Evolutionary conservation across 306 rosid genomes (phyloP).

Genomic region (Carpinus viminea): DNA sequence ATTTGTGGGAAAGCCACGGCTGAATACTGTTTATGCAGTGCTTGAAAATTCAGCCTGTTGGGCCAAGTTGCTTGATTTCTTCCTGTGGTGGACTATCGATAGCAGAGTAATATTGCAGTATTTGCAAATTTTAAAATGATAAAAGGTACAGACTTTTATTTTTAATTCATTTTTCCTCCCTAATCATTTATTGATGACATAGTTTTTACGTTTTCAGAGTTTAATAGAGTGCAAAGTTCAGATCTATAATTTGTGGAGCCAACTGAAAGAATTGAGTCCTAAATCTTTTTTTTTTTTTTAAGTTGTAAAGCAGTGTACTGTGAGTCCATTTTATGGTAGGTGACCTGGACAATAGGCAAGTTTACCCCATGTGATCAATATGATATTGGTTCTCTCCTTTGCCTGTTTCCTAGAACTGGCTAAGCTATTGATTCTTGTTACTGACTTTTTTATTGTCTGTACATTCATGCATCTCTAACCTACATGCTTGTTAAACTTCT

Average conservation of each 20-base stretch:
- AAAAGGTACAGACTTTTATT: conserved; percentile 49
- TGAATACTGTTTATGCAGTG: conserved; percentile 78
- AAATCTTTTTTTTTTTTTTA: too few species aligned
- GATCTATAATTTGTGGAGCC: not conserved
- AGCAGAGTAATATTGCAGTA: conserved; percentile 67
- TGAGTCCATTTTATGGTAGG: too few species aligned
- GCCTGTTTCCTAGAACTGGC: too few species aligned
- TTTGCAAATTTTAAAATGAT: conserved; percentile 72
- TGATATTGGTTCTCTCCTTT: too few species aligned
- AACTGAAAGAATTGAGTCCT: not conserved
- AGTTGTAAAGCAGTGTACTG: too few species aligned
- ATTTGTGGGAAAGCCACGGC: conserved; percentile 49
- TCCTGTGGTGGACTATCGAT: conserved; percentile 64
- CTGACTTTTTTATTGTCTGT: too few species aligned
- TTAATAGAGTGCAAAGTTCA: not conserved
- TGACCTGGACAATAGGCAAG: too few species aligned
- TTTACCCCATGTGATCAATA: too few species aligned
- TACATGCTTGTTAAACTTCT: too few species aligned
- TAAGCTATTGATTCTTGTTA: too few species aligned
- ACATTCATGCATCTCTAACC: too few species aligned
- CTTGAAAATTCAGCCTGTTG: conserved; percentile 33
- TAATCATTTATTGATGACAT: not conserved
- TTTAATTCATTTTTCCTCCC: conserved; percentile 2
- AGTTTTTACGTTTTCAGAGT: not conserved
- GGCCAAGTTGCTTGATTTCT: conserved; percentile 58